phyloP scores from a whole-genome alignment of 116 monocot genomes.

The Papilionanthe hybrid region DNA sequence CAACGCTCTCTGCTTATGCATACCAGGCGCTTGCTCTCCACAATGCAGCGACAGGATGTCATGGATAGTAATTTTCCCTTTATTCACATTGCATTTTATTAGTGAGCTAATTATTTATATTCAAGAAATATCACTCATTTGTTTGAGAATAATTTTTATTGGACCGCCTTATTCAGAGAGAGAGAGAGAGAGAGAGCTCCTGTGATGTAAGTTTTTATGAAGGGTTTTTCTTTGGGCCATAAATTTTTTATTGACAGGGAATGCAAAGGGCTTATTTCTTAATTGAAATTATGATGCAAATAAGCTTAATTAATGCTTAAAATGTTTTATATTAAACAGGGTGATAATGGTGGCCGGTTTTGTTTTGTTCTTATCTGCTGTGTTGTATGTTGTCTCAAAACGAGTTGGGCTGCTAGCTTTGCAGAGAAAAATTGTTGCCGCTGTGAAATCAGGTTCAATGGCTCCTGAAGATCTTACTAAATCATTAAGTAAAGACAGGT shows the following conservation, averaged over 20 bases:
- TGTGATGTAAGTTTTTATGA: no score
- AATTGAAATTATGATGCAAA: background rate
- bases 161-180: no score
- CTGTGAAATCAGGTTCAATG: slow-evolving; percentile 57
- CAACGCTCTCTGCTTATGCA: slow-evolving; percentile 77
- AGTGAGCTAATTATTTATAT: no score
- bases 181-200: no score
- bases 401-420: slow-evolving; percentile 66
- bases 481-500: background rate
- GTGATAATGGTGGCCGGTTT: slow-evolving; percentile 59
- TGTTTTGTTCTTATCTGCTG: slow-evolving; percentile 49
- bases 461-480: slow-evolving; percentile 5
- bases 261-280: background rate
- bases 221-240: no score
- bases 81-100: background rate
- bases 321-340: slow-evolving; percentile 38
- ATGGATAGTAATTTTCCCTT: slow-evolving; percentile 48
- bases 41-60: slow-evolving; percentile 81
- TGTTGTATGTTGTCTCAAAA: slow-evolving; percentile 78
- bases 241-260: no score
- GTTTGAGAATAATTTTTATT: no score
- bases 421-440: slow-evolving; percentile 58
- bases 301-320: background rate
- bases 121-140: no score
- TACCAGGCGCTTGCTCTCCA: slow-evolving; percentile 63